Percentiles rank a stretch among this genome's conserved stretches.
Evolutionary conservation across 768 basidiomycete genomes (phyloP).

Genomic region (Tylopilus balloui): DNA sequence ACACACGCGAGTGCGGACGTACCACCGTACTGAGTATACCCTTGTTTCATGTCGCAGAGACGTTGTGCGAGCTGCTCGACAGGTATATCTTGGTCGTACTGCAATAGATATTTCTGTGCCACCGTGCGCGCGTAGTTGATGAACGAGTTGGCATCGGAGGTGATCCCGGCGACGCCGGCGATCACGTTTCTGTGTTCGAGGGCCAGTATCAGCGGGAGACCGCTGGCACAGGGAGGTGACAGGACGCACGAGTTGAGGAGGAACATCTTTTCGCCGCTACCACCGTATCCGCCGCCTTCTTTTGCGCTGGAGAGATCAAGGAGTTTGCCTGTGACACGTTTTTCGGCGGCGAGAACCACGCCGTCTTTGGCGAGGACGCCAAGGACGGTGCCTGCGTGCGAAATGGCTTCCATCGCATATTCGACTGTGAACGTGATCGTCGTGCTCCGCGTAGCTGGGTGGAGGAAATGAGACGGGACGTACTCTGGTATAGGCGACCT

Average conservation of each 20-base stretch:
- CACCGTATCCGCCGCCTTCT: constrained; percentile 80
- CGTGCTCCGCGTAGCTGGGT: neutral
- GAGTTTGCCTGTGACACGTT: constrained; percentile 97
- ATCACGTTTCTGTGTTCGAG: constrained; percentile 74
- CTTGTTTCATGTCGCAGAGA: constrained; percentile 96
- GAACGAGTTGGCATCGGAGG: constrained; percentile 96
- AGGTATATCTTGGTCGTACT: constrained; percentile 96
- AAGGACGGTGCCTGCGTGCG: constrained; percentile 90
- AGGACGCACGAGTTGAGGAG: constrained; percentile 78
- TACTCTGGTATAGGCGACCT: constrained; percentile 97
- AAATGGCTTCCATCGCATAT: constrained; percentile 99
- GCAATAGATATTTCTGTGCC: constrained; percentile 83
- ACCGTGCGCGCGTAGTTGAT: constrained; percentile 91
- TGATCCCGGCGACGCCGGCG: constrained; percentile 91
- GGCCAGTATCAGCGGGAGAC: constrained; percentile 1
- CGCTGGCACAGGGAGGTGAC: no score
- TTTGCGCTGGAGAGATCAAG: constrained; percentile 85
- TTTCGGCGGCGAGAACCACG: constrained; percentile 90
- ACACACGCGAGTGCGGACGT: constrained; percentile 13
- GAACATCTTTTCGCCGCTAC: constrained; percentile 98
- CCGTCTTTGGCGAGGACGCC: constrained; percentile 89
- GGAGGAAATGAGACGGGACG: constrained; percentile 24
- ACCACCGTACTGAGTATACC: constrained; percentile 97
- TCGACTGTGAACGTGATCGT: constrained; percentile 58
- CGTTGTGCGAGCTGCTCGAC: constrained; percentile 93